Evolutionary conservation across 495 filamentous ascomycete species (phyloP), one percentile per base, ranked within the genome.

Genomic region (Hypoxylon lienhwacheense): DNA sequence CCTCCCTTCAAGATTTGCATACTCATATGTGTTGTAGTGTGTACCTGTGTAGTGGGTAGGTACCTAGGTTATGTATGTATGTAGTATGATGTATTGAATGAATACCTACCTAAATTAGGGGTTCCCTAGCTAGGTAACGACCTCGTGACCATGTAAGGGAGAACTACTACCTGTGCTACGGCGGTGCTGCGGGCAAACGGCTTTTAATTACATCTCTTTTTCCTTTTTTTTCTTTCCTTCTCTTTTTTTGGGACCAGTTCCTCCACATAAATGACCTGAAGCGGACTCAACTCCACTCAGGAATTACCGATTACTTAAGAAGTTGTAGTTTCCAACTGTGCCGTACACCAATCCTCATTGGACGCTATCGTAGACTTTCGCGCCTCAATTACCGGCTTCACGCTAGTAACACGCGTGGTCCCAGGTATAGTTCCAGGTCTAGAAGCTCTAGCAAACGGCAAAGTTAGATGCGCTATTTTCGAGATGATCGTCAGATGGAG

Each of bases 381-480:
- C 37, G 46, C 36, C 28, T 52, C 42, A 19, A 55, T 12, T 42
- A 39, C 50, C 46, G 46, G 35, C 28, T 45, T 24, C 29, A 24
- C 35, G 25, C 41, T 47, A 42, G 41, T 26, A 46, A 14, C 25
- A n/a, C n/a, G n/a, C n/a, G n/a, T n/a, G n/a, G 7, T 55, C 12
- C 46, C 35, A 54, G 33, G 29, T 49, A 14, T n/a, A n/a, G n/a
- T n/a, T n/a, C 34, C 28, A 55, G 20, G 15, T 36, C 16, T 19
- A 4, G 24, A 51, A 25, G 41, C 41, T 24, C 28, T 35, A 43
- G 39, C 20, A 46, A 33, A 36, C 50, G 28, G 45, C 45, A 41
- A n/a, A 29, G 29, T 55, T 41, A 15, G 14, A 21, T 47, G 44
- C 50, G 50, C 44, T 34, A 49, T 44, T 60, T 49, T 60, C 22